A percentile compares a stretch with the other conserved stretches of the same genome.
phyloP scores from a whole-genome alignment of 2,329 filamentous ascomycete species.

The Chaetomiaceae sp. region DNA sequence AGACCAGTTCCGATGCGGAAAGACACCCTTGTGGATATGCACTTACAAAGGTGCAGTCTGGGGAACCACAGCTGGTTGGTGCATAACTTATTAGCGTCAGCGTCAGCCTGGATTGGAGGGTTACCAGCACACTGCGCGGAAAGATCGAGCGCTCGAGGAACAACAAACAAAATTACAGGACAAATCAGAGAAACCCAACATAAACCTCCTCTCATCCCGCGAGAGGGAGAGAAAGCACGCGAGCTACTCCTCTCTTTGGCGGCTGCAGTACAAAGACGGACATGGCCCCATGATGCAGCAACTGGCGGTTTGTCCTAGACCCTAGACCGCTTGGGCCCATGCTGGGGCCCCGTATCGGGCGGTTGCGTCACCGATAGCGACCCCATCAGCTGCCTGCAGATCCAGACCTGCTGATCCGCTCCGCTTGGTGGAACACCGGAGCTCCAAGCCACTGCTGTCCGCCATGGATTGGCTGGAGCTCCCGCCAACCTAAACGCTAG shows the following conservation, averaged over 20 bases:
- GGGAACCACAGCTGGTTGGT: slow-evolving; percentile 1
- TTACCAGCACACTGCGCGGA: not conserved
- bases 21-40: slow-evolving; percentile 4
- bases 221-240: too few species aligned
- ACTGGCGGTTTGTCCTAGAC: not conserved
- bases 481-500: not conserved
- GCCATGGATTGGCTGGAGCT: slow-evolving; percentile 11
- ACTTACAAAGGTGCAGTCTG: not conserved
- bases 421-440: slow-evolving; percentile 12
- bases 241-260: too few species aligned
- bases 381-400: slow-evolving; percentile 17
- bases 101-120: too few species aligned
- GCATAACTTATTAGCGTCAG: not conserved
- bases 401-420: slow-evolving; percentile 22
- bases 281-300: not conserved
- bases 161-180: not conserved
- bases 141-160: too few species aligned
- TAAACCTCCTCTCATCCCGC: too few species aligned
- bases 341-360: slow-evolving; percentile 17
- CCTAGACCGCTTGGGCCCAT: not conserved
- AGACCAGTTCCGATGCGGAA: slow-evolving; percentile 9
- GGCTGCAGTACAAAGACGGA: not conserved
- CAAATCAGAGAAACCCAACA: too few species aligned
- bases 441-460: slow-evolving; percentile 5
- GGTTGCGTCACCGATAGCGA: slow-evolving; percentile 27